Percentiles rank a stretch among this genome's conserved stretches.
phyloP scores from a whole-genome alignment of 345 rosid genomes.

The Linum usitatissimum region DNA sequence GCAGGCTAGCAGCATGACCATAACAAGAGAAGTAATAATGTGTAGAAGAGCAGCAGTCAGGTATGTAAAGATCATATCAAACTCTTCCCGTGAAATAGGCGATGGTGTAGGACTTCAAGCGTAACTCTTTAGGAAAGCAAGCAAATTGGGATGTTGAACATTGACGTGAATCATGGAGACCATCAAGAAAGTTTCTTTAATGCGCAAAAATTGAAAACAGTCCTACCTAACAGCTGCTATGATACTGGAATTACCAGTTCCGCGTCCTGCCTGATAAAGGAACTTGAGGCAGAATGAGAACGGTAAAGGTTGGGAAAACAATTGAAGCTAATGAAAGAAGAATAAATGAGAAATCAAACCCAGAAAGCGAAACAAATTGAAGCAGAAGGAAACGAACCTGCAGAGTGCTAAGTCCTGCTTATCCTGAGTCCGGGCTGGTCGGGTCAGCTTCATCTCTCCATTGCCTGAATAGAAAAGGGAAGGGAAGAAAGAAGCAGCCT shows the following conservation, averaged over 20 bases:
- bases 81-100: not conserved
- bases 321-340: not conserved
- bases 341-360: not conserved
- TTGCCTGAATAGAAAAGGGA: too few species aligned
- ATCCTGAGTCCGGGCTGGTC: too few species aligned
- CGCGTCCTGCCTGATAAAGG: too few species aligned
- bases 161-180: not conserved
- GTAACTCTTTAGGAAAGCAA: not conserved
- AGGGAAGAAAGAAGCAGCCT: too few species aligned
- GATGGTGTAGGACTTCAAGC: not conserved
- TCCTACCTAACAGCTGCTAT: not conserved
- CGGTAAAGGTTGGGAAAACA: not conserved
- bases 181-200: not conserved
- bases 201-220: not conserved
- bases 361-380: not conserved
- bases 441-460: too few species aligned
- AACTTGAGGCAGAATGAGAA: too few species aligned
- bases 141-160: not conserved
- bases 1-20: too few species aligned
- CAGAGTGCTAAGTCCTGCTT: too few species aligned
- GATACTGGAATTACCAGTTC: too few species aligned
- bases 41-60: too few species aligned
- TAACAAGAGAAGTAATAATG: too few species aligned
- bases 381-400: not conserved
- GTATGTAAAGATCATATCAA: too few species aligned